Base-by-base conservation (phyloP, 1,139 yeast species). In the Suhomyces bokatorum region DNA sequence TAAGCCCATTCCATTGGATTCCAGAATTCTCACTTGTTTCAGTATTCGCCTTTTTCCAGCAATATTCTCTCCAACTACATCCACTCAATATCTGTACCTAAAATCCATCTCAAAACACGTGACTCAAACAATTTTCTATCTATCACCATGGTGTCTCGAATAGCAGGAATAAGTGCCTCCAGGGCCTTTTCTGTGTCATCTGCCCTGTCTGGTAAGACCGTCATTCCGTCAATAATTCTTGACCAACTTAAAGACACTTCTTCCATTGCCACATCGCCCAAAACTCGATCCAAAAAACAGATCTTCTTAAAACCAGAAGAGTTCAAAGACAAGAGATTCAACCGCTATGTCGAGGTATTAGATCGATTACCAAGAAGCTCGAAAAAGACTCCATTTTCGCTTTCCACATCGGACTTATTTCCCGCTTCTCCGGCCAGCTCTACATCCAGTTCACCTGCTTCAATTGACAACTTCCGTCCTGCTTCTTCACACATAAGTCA, bases 301-400 rank as follows among this genome's bases (percentile, higher is more conserved):
- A 53, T 54, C 46, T 54, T 54, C 42, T 43, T 55, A 22, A 48
- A 49, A 17, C 59, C 58, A 7, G 46, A 48, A 24, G 50, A 55
- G 32, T 50, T 52, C 35, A 43, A 44, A 26, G 57, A 54, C 39
- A 49, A 37, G 33, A 47, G 54, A 22, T 49, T 50, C 42, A 45
- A 46, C 22, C 45, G 49, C 16, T 48, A 50, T 12, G 55, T 50
- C 3, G 40, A 47, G 15, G 48, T 45, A 12, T 24, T 54, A 9
- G 46, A 45, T 22, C 38, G 27, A 9, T 45, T 46, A 2, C 42
- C 50, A 10, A 36, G 37, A 31, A 37, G 30, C 6, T 24, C 14
- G 13, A 28, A 16, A 14, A 28, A 29, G n/a, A 39, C 34, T 9
- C 39, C 45, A n/a, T 42, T 42, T 14, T 35, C 37, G 20, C 38